Percentiles rank a stretch among this genome's conserved stretches.
Evolutionary conservation across 306 rosid species (phyloP).

Genomic region (Vigna reflexopilosa): DNA sequence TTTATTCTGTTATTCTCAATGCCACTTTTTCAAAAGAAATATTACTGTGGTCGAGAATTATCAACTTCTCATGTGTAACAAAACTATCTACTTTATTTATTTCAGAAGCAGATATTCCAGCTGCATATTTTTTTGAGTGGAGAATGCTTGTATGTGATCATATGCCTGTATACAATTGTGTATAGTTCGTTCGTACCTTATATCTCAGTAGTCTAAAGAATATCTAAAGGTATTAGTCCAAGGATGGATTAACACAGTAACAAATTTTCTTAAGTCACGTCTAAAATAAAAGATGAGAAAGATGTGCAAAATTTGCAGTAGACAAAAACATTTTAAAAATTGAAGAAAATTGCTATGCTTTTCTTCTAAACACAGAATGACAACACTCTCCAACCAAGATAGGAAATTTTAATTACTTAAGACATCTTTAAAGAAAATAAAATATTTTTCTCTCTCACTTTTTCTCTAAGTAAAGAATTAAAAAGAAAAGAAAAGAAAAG

Average conservation of each 20-base stretch:
- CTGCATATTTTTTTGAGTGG: constrained; percentile 2
- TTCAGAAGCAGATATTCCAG: not conserved
- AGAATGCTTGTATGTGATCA: not conserved
- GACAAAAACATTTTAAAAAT: no score
- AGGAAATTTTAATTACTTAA: no score
- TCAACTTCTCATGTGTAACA: not conserved
- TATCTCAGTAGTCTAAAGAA: not conserved
- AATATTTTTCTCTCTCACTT: no score
- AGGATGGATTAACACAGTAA: not conserved
- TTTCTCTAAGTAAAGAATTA: no score
- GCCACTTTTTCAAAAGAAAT: not conserved
- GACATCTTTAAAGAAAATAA: no score
- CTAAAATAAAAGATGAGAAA: no score
- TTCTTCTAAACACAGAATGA: no score
- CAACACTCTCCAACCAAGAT: no score
- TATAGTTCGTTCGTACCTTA: not conserved
- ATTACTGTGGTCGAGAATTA: not conserved
- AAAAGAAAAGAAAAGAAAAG: no score
- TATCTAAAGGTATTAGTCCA: not conserved
- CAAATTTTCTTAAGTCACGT: no score
- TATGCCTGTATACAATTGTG: not conserved
- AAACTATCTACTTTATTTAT: constrained; percentile 26
- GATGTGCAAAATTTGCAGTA: no score
- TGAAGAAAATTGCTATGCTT: no score
- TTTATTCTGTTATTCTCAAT: not conserved